Base-by-base conservation (phyloP, 176 grass and related monocot species). In the Triticum monococcum region DNA sequence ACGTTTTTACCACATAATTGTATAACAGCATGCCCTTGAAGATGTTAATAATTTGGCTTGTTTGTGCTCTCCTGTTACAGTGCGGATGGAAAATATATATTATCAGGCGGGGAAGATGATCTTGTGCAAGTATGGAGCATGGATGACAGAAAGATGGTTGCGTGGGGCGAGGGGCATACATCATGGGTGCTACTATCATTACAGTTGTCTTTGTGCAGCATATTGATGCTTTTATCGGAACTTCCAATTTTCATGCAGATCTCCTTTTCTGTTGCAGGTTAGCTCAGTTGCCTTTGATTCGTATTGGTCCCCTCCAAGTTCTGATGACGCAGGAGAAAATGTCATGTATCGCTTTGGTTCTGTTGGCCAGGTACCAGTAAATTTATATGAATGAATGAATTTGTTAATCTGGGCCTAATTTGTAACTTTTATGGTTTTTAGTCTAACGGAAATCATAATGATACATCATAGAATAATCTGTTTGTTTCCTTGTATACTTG, bases 51-150 rank as follows among this genome's bases (percentile, higher is more conserved):
- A 73, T 75, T 77, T 76, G 6, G 64, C 20, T 89, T 80, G 6
- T 71, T 30, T 89, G 46, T 81, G 67, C 28, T 89, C 37, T 59
- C 12, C 22, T 79, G 12, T 84, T 87, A 45, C 64, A 98, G 96
- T 73, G 88, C 79, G 23, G 96, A 98, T 79, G 91, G 93, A 25
- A 98, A 92, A 80, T 96, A 98, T 85, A 87, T 98, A 79, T 91
- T 98, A 71, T 95, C 93, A 59, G 93, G 93, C 22, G 93, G 96
- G 73, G 93, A 98, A 91, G 92, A 98, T 86, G 93, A 98, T 90
- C 87, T 98, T 85, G 93, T 98, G 60, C 96, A 98, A 94, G 90
- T 98, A 85, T 98, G 96, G 93, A 98, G 96, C 76, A 94, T 95
- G 88, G 93, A 96, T 78, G 88, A 95, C 11, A 88, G 93, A 75